Conservation (phyloP, 257 asterid genomes). For the Ophiorrhiza pumila region DNA sequence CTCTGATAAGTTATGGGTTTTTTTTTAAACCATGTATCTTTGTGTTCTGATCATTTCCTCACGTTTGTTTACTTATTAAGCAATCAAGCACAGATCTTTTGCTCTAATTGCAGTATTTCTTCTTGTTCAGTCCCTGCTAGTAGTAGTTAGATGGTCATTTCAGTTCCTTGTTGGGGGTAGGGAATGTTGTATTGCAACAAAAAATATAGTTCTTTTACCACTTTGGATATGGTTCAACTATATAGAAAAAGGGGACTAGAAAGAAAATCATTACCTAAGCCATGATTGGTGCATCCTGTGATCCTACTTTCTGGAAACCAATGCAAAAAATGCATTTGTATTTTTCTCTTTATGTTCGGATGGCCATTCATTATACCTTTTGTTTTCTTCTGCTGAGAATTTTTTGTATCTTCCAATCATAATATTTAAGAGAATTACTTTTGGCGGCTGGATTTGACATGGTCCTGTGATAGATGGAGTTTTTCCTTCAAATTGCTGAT, state of each 20-base stretch:
- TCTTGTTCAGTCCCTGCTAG: neutral
- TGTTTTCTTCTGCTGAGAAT: neutral
- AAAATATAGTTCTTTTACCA: neutral
- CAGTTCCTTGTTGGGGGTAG: neutral
- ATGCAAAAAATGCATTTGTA: neutral
- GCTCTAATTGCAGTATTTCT: neutral
- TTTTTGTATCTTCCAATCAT: neutral
- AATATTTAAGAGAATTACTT: neutral
- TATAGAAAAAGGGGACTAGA: neutral
- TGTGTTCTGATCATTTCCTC: neutral
- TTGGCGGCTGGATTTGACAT: neutral
- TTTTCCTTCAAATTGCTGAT: neutral
- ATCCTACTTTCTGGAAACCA: neutral
- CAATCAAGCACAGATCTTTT: neutral
- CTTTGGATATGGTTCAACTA: neutral
- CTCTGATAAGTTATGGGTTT: neutral
- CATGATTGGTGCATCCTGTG: neutral
- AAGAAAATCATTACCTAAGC: neutral
- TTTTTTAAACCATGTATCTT: rapidly evolving
- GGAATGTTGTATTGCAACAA: too few relatives aligned
- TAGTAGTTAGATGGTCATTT: neutral
- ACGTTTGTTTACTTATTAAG: neutral
- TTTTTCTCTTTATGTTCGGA: too few relatives aligned
- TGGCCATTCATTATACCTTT: neutral
- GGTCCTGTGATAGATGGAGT: neutral